These are phyloP conservation scores for Aschersonia sp. DNA, from an alignment of 2,329 filamentous ascomycete genomes.

Conservation along the genomic window DNA sequence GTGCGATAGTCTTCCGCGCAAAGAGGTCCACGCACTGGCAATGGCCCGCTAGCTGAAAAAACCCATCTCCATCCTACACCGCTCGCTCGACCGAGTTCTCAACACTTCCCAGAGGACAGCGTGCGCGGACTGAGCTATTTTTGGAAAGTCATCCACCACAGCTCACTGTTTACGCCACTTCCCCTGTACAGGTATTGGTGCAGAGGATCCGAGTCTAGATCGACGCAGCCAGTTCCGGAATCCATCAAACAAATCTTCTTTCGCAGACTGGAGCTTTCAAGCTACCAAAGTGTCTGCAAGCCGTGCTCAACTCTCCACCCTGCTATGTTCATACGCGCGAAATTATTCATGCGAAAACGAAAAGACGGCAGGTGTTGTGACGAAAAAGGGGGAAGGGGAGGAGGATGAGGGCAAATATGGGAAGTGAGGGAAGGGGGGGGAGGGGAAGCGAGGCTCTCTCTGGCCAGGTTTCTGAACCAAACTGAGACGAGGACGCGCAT, in stretches of 20 bases:
- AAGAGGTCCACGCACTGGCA: slow-evolving; percentile 12
- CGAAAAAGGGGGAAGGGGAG: slow-evolving; percentile 15
- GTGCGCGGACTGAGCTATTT: no score
- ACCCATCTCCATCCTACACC: not conserved
- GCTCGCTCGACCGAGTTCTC: no score
- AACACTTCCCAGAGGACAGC: no score
- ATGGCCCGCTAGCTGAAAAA: slow-evolving; percentile 5
- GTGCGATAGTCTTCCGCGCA: slow-evolving; percentile 2
- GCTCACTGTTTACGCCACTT: no score
- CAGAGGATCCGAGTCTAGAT: not conserved
- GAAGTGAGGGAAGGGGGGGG: slow-evolving; percentile 7
- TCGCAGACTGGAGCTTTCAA: slow-evolving; percentile 48
- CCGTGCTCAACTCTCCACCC: slow-evolving; percentile 11
- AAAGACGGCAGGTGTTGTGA: slow-evolving; percentile 13
- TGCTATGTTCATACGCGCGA: slow-evolving; percentile 8
- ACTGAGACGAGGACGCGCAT: no score
- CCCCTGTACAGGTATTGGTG: no score
- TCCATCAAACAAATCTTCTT: slow-evolving; percentile 10
- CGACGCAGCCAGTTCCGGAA: not conserved
- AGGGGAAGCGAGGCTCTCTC: slow-evolving; percentile 3
- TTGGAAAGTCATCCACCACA: no score
- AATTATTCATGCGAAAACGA: slow-evolving; percentile 20
- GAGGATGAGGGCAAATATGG: slow-evolving; percentile 1
- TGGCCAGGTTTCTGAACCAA: no score
- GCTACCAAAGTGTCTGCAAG: slow-evolving; percentile 41